Conservation (phyloP, 2,329 filamentous ascomycete species). For the Fusarium ambrosium region DNA sequence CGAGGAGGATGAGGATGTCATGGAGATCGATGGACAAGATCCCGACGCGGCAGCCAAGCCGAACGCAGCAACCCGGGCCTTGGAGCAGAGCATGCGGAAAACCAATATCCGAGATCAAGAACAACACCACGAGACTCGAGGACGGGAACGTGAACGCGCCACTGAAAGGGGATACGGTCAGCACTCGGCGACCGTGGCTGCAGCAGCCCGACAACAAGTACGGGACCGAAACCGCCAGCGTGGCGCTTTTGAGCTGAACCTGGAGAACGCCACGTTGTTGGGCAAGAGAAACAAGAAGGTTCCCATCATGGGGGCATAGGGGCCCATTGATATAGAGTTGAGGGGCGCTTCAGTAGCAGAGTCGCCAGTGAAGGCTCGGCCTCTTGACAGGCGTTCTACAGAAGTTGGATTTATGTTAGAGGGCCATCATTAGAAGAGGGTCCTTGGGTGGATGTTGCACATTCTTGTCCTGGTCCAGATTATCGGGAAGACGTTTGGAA, state of each 20-base stretch:
- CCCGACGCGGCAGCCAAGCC: constrained; percentile 58
- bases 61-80: constrained; percentile 70
- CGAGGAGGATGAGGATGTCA: constrained; percentile 62
- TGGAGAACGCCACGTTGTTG: constrained; percentile 91
- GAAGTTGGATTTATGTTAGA: constrained; percentile 35
- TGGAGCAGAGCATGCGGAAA: constrained; percentile 90
- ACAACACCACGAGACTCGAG: constrained; percentile 45
- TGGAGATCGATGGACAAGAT: constrained; percentile 72
- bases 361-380: constrained; percentile 20
- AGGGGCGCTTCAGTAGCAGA: constrained; percentile 9
- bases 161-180: constrained; percentile 84
- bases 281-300: constrained; percentile 75
- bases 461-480: constrained; percentile 27
- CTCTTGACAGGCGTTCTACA: constrained; percentile 29
- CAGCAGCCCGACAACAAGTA: constrained; percentile 86
- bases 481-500: constrained; percentile 25
- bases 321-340: constrained; percentile 27
- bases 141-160: constrained; percentile 51
- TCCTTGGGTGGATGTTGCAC: constrained; percentile 13
- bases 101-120: constrained; percentile 76
- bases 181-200: constrained; percentile 86
- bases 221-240: constrained; percentile 75
- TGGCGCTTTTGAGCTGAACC: constrained; percentile 90
- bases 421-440: constrained; percentile 21
- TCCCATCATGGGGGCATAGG: constrained; percentile 58